Percentiles rank a stretch among this genome's conserved stretches.
phyloP scores from a whole-genome alignment of 192 early-diverging fungal species.

The Podochytrium sp. region DNA sequence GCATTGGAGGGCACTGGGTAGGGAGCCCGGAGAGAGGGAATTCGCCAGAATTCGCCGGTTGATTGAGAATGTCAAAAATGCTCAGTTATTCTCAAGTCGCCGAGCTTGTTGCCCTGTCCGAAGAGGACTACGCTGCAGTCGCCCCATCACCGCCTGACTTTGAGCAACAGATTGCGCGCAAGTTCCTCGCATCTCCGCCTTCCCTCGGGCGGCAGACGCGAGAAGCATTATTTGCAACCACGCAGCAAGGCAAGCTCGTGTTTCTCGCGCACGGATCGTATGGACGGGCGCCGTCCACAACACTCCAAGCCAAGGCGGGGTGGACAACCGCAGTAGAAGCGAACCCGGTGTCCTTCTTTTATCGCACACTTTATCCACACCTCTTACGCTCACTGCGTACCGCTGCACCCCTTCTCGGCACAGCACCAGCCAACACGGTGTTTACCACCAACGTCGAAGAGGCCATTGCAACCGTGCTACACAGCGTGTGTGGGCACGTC shows the following conservation, averaged over 20 bases:
- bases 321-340: conserved; percentile 39
- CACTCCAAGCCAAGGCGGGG: background rate
- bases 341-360: conserved; percentile 44
- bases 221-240: background rate
- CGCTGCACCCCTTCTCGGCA: conserved; percentile 26
- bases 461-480: conserved; percentile 39
- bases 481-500: background rate
- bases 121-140: background rate
- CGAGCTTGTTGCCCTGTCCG: background rate
- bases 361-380: conserved; percentile 39
- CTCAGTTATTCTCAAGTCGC: no score
- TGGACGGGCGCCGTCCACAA: conserved; percentile 21
- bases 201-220: background rate
- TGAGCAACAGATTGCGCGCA: background rate
- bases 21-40: no score
- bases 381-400: conserved; percentile 28
- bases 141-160: background rate
- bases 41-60: no score
- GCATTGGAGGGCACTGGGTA: no score
- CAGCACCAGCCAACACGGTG: conserved; percentile 28
- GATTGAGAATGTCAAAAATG: no score
- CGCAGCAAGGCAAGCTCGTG: background rate
- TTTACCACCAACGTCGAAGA: conserved; percentile 48
- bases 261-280: conserved; percentile 51
- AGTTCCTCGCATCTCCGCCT: background rate